A percentile compares a stretch with the other conserved stretches of the same genome.
Conservation (phyloP, 495 filamentous ascomycete genomes). For the Articulospora tetracladia region DNA sequence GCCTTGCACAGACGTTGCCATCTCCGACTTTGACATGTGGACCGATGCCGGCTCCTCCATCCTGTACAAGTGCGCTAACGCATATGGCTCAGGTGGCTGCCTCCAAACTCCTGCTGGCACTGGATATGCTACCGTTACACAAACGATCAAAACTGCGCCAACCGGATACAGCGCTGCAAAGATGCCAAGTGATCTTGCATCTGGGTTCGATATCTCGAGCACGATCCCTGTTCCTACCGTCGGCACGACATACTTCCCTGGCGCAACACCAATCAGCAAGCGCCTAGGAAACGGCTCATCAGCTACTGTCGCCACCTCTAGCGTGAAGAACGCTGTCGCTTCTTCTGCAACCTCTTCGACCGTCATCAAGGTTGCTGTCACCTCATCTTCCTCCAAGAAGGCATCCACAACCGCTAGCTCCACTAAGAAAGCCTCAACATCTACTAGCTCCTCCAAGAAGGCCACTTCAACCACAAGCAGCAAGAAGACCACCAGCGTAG, state of each 20-base stretch:
- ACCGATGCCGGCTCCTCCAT: constrained; percentile 36
- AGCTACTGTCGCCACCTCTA: background rate
- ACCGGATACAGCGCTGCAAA: constrained; percentile 44
- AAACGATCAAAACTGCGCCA: constrained; percentile 1
- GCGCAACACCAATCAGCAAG: constrained; percentile 31
- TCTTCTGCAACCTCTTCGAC: background rate
- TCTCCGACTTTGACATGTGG: constrained; percentile 56
- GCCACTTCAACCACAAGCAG: background rate
- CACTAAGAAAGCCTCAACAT: background rate
- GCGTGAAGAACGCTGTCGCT: background rate
- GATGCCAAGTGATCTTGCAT: constrained; percentile 41
- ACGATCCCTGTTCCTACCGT: constrained; percentile 52
- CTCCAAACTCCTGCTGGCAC: constrained; percentile 7
- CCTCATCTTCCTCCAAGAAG: background rate
- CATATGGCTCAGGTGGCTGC: constrained; percentile 25
- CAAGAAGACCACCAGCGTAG: background rate
- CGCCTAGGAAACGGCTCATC: background rate
- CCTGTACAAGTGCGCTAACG: constrained; percentile 24
- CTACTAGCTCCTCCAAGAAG: too few species aligned
- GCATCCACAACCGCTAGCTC: background rate
- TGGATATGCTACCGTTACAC: constrained; percentile 7
- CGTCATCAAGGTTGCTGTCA: background rate
- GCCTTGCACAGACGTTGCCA: constrained; percentile 51
- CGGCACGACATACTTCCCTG: constrained; percentile 51
- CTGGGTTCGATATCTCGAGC: constrained; percentile 38